Evolutionary conservation across 179 eudicot species (phyloP).

Genomic region (Nepenthes alata): DNA sequence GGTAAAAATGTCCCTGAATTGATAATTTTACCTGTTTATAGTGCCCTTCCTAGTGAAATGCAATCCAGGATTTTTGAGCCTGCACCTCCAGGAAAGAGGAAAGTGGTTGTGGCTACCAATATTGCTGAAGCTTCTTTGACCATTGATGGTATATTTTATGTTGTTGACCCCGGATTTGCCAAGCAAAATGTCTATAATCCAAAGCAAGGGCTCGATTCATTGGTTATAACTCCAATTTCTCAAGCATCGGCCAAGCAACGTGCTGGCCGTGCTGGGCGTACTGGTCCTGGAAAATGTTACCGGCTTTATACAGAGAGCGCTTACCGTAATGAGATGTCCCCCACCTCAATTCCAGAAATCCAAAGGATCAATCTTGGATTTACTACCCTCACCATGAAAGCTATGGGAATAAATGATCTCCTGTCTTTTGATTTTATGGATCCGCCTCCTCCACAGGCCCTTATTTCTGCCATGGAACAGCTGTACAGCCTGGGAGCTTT

Average conservation of each 20-base stretch:
- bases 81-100: conserved; percentile 92
- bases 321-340: conserved; percentile 86
- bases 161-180: conserved; percentile 90
- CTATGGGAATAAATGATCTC: conserved; percentile 92
- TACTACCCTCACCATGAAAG: conserved; percentile 64
- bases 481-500: conserved; percentile 84
- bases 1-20: conserved; percentile 87
- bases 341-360: conserved; percentile 79
- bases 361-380: conserved; percentile 87
- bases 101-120: conserved; percentile 92
- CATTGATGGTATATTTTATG: conserved; percentile 88
- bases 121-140: conserved; percentile 97
- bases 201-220: conserved; percentile 78
- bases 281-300: conserved; percentile 96
- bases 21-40: conserved; percentile 85
- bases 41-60: conserved; percentile 98
- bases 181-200: conserved; percentile 96
- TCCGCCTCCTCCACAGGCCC: conserved; percentile 94
- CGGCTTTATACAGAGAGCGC: conserved; percentile 95
- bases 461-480: conserved; percentile 90
- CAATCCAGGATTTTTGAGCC: conserved; percentile 95
- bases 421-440: conserved; percentile 94
- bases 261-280: conserved; percentile 93
- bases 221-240: conserved; percentile 84
- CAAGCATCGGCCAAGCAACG: conserved; percentile 97